Evolutionary conservation across 441 rosid species (phyloP).

Genomic region (Gossypium trilobum): DNA sequence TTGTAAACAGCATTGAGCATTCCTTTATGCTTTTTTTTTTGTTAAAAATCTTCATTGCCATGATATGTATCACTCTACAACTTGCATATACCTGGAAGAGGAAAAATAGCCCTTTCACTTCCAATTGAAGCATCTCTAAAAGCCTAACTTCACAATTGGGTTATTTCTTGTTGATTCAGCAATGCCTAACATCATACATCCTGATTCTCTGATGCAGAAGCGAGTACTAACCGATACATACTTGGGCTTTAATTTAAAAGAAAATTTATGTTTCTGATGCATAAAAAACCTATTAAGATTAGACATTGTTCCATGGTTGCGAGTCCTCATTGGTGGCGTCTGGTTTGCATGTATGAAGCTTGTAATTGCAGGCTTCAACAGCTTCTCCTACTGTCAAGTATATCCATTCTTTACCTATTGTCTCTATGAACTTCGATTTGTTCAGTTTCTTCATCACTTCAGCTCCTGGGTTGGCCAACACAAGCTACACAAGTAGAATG

Average conservation of each 20-base stretch:
- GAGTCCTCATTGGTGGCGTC: constrained; percentile 24
- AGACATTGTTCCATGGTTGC: constrained; percentile 45
- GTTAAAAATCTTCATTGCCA: constrained; percentile 4
- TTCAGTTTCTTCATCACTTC: constrained; percentile 87
- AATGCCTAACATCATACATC: background rate
- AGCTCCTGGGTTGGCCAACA: constrained; percentile 80
- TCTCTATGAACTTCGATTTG: constrained; percentile 59
- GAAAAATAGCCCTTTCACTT: constrained; percentile 17
- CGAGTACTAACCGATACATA: background rate
- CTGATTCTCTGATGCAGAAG: background rate
- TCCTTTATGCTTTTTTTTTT: background rate
- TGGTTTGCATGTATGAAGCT: constrained; percentile 54
- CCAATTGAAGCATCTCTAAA: background rate
- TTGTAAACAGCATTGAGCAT: background rate
- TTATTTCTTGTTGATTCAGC: background rate
- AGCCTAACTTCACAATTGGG: background rate
- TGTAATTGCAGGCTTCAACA: constrained; percentile 64
- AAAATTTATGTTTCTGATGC: background rate
- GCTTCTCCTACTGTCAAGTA: constrained; percentile 83
- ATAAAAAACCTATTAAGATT: background rate
- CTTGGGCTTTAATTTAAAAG: constrained; percentile 8
- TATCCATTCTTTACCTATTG: constrained; percentile 69
- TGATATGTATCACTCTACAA: background rate
- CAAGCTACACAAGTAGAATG: constrained; percentile 38
- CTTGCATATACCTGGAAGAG: background rate